A percentile compares a stretch with the other conserved stretches of the same genome.
These are phyloP conservation scores for Parasitella parasitica DNA, from an alignment of 371 early-diverging fungal species.

Conservation along the genomic window DNA sequence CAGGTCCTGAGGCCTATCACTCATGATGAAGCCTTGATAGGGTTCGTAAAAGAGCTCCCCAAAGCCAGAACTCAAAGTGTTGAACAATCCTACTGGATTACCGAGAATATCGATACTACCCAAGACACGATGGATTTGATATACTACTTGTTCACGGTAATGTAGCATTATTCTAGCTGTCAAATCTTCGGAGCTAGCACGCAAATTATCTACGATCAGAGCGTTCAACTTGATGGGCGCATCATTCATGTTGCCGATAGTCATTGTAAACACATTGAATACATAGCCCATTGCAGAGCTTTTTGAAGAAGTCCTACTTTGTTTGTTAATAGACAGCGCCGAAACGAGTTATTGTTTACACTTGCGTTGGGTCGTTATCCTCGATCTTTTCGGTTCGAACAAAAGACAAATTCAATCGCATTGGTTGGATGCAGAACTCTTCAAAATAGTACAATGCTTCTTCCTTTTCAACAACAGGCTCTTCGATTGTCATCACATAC, in stretches of 20 bases:
- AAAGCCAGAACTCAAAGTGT: conserved; percentile 82
- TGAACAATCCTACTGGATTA: conserved; percentile 90
- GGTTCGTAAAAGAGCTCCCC: conserved; percentile 91
- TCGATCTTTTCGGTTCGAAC: conserved; percentile 65
- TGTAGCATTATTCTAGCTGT: conserved; percentile 46
- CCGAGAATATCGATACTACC: conserved; percentile 91
- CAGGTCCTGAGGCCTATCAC: conserved; percentile 84
- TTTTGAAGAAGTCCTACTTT: conserved; percentile 15
- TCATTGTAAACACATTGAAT: conserved; percentile 84
- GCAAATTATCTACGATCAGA: conserved; percentile 77
- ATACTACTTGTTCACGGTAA: conserved; percentile 76
- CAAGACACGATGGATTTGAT: conserved; percentile 82
- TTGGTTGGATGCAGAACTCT: conserved; percentile 82
- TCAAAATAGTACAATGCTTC: conserved; percentile 83
- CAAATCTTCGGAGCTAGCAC: conserved; percentile 57
- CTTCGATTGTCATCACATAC: conserved; percentile 47
- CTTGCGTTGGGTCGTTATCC: conserved; percentile 32
- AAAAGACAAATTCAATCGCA: conserved; percentile 85
- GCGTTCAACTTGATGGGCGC: conserved; percentile 84
- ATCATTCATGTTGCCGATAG: conserved; percentile 88
- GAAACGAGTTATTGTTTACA: not conserved
- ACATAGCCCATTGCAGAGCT: conserved; percentile 46
- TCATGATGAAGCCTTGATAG: conserved; percentile 86
- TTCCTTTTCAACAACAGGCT: conserved; percentile 54
- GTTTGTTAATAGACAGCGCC: not conserved